Evolutionary conservation across 345 rosid species (phyloP).

Genomic region (Ceriops tagal): DNA sequence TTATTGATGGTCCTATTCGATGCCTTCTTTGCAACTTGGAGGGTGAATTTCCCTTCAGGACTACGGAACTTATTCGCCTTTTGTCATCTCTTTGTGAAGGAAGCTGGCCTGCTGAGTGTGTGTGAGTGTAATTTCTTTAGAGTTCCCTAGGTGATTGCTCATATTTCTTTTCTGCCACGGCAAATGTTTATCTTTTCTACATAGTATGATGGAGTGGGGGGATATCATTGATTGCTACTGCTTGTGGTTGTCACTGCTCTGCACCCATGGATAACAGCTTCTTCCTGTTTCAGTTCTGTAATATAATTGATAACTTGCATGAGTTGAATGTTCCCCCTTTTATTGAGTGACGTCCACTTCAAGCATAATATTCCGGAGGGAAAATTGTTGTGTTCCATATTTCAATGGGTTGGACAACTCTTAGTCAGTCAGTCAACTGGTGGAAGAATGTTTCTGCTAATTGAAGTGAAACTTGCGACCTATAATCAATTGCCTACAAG

Average conservation of each 20-base stretch:
- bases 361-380: neutral
- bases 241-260: slow-evolving; percentile 1
- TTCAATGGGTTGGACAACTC: no score
- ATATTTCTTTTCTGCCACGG: neutral
- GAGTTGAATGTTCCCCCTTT: neutral
- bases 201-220: no score
- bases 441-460: no score
- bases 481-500: no score
- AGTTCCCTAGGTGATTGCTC: neutral
- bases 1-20: slow-evolving; percentile 89
- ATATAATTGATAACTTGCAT: neutral
- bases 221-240: neutral
- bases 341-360: neutral
- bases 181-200: no score
- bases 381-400: no score
- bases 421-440: no score
- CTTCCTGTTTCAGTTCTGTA: neutral
- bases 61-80: slow-evolving; percentile 62
- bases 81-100: slow-evolving; percentile 90
- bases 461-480: no score
- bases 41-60: slow-evolving; percentile 85
- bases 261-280: neutral
- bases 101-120: slow-evolving; percentile 96
- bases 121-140: slow-evolving; percentile 49
- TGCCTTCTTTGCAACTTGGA: slow-evolving; percentile 88